Evolutionary conservation across 257 asterid genomes (phyloP).

Genomic region (Petunia axillaris): DNA sequence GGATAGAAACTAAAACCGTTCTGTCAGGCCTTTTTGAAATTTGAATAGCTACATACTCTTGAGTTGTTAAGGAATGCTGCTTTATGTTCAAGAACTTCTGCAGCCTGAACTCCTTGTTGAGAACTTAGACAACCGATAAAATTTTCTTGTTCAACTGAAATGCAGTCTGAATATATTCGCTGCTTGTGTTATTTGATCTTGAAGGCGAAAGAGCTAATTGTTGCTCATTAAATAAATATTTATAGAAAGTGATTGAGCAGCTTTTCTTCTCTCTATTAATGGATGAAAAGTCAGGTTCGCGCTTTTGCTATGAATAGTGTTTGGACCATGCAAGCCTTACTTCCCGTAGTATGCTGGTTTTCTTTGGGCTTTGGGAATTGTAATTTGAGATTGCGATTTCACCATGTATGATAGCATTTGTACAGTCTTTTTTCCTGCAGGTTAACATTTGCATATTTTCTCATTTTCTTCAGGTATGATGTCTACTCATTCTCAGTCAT

Average conservation of each 20-base stretch:
- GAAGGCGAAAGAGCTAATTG: not conserved
- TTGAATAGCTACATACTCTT: not conserved
- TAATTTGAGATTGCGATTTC: conserved; percentile 20
- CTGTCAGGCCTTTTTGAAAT: conserved; percentile 8
- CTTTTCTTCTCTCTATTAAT: conserved; percentile 1
- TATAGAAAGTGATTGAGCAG: not conserved
- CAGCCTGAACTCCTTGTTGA: not conserved
- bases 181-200: not conserved
- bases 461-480: conserved; percentile 69
- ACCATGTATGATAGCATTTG: not conserved
- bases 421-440: not conserved
- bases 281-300: conserved; percentile 2
- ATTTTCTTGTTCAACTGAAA: conserved; percentile 8
- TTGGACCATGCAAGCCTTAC: not conserved
- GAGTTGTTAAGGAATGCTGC: not conserved
- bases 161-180: not conserved
- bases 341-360: conserved; percentile 15
- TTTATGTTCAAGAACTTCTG: conserved; percentile 11
- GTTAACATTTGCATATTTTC: not conserved
- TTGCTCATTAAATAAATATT: not conserved
- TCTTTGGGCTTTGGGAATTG: not conserved
- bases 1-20: not conserved
- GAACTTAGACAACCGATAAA: not conserved
- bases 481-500: conserved; percentile 85
- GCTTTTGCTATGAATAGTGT: not conserved